Evolutionary conservation across 2,329 filamentous ascomycete species (phyloP).

Genomic region (Cylindrodendrum hubeiense): DNA sequence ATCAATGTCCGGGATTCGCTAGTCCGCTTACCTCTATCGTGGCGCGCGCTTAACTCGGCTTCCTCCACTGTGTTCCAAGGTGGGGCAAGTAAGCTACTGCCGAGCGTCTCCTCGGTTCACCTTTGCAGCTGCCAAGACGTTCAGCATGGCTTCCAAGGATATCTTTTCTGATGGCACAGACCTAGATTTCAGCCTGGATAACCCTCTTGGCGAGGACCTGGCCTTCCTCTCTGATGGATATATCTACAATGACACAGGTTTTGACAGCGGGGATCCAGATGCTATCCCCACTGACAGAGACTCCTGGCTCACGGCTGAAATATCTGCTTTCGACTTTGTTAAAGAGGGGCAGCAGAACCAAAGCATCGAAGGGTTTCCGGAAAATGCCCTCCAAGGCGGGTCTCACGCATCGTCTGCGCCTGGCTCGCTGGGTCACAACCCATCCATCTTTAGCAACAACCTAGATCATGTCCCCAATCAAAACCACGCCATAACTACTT

Average conservation of each 20-base stretch:
- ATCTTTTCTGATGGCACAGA: neutral
- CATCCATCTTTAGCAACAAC: neutral
- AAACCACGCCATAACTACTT: neutral
- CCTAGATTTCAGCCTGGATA: constrained; percentile 3
- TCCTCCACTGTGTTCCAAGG: neutral
- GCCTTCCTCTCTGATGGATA: constrained; percentile 11
- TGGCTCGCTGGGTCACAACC: neutral
- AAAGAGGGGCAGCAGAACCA: neutral
- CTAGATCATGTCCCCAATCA: neutral
- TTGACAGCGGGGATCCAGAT: neutral
- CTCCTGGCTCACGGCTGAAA: constrained; percentile 6
- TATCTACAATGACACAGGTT: neutral
- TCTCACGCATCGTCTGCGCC: neutral
- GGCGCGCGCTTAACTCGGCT: neutral
- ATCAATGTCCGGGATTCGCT: neutral
- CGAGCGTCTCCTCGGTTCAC: neutral
- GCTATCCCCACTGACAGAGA: neutral
- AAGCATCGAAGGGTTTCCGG: neutral
- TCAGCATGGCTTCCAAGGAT: constrained; percentile 3
- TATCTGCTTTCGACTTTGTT: neutral
- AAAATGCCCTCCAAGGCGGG: neutral
- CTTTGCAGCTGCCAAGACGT: neutral
- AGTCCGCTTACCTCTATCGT: neutral
- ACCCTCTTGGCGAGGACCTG: neutral
- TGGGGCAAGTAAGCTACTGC: neutral